Evolutionary conservation across 805 yeast genomes (phyloP), one percentile per base, ranked within the genome.

Genomic region (Yamadazyma tumulicola): DNA sequence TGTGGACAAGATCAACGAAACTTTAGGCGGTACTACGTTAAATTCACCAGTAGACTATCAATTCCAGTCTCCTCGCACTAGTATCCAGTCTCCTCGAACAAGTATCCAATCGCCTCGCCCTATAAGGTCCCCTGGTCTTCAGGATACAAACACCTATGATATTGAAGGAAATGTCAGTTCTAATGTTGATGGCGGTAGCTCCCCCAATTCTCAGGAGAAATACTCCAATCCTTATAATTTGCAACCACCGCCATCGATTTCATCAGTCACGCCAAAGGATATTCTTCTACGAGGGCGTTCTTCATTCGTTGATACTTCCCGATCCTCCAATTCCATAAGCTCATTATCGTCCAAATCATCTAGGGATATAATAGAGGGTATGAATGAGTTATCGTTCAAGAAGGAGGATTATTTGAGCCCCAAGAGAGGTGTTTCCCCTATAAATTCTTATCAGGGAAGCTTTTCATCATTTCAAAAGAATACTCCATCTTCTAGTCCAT

Each of bases 401-500:
- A 27, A 15, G 8, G 27, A 21, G 9, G n/a, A 60, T 34, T 47
- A 57, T 50, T 48, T 69, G 26, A 74, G 82, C 1, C 84, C 84
- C 11, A 62, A 80, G 48, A 57, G 81, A 39, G 77, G 72, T 20
- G 60, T 78, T 5, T 78, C 83, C 1, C 78, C 83, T 2, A 69
- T 69, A 1, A 69, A 24, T 29, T 9, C 20, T 20, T 33, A 19
- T 17, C 29, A 26, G 16, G 35, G 29, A 12, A 82, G 81, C 14
- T 58, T 80, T 51, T 73, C 88, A 10, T 74, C 83, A 0, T 67
- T 79, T 14, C 86, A 79, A 48, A 65, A 78, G 45, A 79, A 77
- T 48, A 64, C 31, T 68, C 80, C 44, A 6, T 37, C 38, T 28
- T 34, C 43, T 2, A 31, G 51, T 27, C 52, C 52, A 1, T 38